Base-by-base conservation (phyloP, 2,329 filamentous ascomycete species). In the Monosporascus sp. region DNA sequence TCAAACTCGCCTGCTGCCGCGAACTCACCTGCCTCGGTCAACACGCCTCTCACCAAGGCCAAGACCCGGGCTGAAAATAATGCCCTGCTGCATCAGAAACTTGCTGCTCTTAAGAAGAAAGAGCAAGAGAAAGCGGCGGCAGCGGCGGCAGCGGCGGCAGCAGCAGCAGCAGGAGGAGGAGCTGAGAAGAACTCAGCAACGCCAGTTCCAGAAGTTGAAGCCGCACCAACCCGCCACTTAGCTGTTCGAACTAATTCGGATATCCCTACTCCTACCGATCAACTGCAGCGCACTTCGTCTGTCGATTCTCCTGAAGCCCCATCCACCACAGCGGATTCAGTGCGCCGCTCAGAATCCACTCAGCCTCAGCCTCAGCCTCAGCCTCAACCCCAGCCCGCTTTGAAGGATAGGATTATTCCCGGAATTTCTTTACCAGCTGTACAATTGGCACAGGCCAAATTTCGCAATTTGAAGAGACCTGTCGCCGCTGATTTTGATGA, bases 401-500 rank as follows among this genome's bases (percentile, higher is more conserved):
- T 59, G 22, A 61, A 51, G 44, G 57, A 61, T 5, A 58, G 58
- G 8, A 57, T 56, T 18, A 65, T 64, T 18, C 61, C 64, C 6
- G 64, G 63, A 6, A 50, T 67, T 11, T 62, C 55, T 18, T 51
- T 66, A n/a, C 51, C 58, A 38, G 57, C 59, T 38, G 27, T 38
- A 5, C 60, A 62, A 22, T 46, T 58, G 38, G 14, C 57, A 49
- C 57, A 60, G 44, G 48, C 49, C 63, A 51, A 69, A 70, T 56
- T 24, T n/a, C 65, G 67, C 37, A 60, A 24, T 38, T 49, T 64
- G 24, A 88, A 87, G 65, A 79, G 84, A 14, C 82, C 82, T 36
- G 80, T 88, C 41, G 86, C 89, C 14, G 80, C 87, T 5, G 87
- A 91, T 63, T 86, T 88, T 57, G 83, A 88, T 55, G 80, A 82